These are phyloP conservation scores for Canariomyces notabilis DNA, from an alignment of 2,329 filamentous ascomycete genomes.

Conservation along the genomic window DNA sequence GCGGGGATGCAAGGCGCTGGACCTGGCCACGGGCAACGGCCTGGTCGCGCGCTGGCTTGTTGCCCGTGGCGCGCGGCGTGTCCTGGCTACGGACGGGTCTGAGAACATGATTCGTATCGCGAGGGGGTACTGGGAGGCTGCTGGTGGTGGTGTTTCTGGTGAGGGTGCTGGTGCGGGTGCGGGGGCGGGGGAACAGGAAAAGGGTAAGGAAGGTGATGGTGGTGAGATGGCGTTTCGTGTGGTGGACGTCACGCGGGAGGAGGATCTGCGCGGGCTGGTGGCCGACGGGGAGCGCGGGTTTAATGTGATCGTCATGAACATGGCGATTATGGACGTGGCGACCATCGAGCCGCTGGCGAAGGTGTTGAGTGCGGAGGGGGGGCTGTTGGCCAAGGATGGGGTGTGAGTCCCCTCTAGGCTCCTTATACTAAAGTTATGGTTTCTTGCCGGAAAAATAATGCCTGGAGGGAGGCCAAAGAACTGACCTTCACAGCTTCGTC, in stretches of 20 bases:
- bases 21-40: conserved; percentile 47
- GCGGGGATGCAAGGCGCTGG: conserved; percentile 34
- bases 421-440: background rate
- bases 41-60: conserved; percentile 43
- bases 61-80: conserved; percentile 28
- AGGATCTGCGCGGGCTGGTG: conserved; percentile 30
- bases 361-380: conserved; percentile 36
- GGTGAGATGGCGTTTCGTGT: conserved; percentile 29
- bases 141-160: background rate
- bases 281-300: conserved; percentile 26
- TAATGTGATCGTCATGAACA: conserved; percentile 43
- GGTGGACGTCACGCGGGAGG: conserved; percentile 36
- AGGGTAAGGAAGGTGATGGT: conserved; percentile 6
- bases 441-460: too few relatives aligned
- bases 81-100: conserved; percentile 43
- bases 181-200: background rate
- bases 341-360: conserved; percentile 38
- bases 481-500: conserved; percentile 39
- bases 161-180: background rate
- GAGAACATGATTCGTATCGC: conserved; percentile 37
- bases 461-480: too few relatives aligned
- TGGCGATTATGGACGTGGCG: conserved; percentile 46
- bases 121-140: conserved; percentile 12
- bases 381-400: conserved; percentile 36
- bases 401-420: conserved; percentile 32